Percentiles rank a stretch among this genome's conserved stretches.
Conservation (phyloP, 441 rosid species). For the Hypseocharis bilobata region DNA sequence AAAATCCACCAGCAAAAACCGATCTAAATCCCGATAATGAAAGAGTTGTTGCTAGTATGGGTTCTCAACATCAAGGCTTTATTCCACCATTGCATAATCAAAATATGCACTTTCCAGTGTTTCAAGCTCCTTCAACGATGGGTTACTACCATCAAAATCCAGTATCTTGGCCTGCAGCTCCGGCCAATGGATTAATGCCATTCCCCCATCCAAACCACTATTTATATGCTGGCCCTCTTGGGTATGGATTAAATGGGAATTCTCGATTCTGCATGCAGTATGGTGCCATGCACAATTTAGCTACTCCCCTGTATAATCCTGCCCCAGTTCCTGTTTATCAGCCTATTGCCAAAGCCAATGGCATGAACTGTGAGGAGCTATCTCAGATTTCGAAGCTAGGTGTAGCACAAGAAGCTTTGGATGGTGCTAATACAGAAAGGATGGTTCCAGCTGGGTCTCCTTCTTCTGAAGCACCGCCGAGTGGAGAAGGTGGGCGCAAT, state of each 20-base stretch:
- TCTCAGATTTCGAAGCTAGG: constrained; percentile 29
- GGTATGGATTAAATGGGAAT: constrained; percentile 53
- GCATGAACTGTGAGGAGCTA: constrained; percentile 34
- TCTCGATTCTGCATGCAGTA: constrained; percentile 58
- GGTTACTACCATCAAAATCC: constrained; percentile 79
- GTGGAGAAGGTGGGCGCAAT: constrained; percentile 28
- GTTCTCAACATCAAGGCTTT: constrained; percentile 46
- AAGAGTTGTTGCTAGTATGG: constrained; percentile 31
- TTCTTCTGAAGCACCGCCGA: constrained; percentile 25
- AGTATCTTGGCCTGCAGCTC: constrained; percentile 67
- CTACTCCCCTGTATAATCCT: constrained; percentile 41
- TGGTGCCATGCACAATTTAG: constrained; percentile 44
- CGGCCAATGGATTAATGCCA: constrained; percentile 52
- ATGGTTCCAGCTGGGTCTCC: constrained; percentile 18
- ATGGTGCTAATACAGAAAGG: constrained; percentile 32
- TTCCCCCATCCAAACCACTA: constrained; percentile 53
- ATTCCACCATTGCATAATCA: constrained; percentile 47
- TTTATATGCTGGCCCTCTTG: constrained; percentile 48
- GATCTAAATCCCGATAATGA: constrained; percentile 34
- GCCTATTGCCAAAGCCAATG: constrained; percentile 40
- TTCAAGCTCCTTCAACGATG: constrained; percentile 56
- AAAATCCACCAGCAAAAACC: constrained; percentile 31
- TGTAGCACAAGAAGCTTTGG: too few relatives aligned
- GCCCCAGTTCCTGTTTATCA: constrained; percentile 49
- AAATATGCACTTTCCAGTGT: constrained; percentile 46